These are phyloP conservation scores for Ganoderma sinense DNA, from an alignment of 1,284 basidiomycete species.

Conservation along the genomic window DNA sequence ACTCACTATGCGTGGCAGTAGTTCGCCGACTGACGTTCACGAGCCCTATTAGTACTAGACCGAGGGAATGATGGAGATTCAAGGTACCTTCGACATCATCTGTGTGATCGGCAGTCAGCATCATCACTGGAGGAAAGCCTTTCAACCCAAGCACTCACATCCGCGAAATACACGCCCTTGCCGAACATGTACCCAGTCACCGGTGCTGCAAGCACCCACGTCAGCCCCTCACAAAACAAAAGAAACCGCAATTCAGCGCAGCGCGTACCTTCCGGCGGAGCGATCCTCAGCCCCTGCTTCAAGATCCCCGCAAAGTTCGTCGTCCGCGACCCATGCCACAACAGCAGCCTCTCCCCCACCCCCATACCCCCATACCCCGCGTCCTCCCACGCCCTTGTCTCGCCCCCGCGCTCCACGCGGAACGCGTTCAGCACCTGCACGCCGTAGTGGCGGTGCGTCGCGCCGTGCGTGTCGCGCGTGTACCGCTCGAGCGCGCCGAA, in stretches of 20 bases:
- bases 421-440: conserved; percentile 58
- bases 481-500: conserved; percentile 59
- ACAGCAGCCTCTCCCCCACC: conserved; percentile 61
- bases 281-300: conserved; percentile 72
- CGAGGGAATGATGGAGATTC: background rate
- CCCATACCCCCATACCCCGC: conserved; percentile 52
- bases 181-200: conserved; percentile 74
- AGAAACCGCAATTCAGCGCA: background rate
- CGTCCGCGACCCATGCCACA: conserved; percentile 73
- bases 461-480: conserved; percentile 61
- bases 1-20: conserved; percentile 63
- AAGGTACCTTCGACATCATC: conserved; percentile 67
- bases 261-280: conserved; percentile 65
- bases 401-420: conserved; percentile 60
- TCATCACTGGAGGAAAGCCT: too few species aligned
- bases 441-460: conserved; percentile 55
- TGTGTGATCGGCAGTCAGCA: conserved; percentile 31
- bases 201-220: conserved; percentile 46
- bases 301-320: conserved; percentile 75
- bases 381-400: conserved; percentile 60
- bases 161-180: conserved; percentile 74
- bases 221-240: conserved; percentile 2
- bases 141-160: conserved; percentile 49
- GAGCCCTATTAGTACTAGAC: background rate
- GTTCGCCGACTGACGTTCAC: conserved; percentile 53